Evolutionary conservation across 148 eudicot species (phyloP).

Genomic region (Chenopodium berlandieri): DNA sequence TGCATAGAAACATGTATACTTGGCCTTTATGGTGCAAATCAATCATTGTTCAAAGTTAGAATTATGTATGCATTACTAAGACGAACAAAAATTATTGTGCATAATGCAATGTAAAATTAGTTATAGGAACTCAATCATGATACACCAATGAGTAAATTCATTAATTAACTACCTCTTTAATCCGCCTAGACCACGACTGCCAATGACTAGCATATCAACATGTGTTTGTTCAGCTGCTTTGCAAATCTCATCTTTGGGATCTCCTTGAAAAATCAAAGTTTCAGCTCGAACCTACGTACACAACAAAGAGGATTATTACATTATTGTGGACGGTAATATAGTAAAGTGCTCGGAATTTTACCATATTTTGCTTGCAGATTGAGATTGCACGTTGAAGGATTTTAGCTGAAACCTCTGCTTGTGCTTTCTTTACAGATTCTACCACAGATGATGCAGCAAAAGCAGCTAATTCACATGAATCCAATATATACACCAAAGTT

Average conservation of each 20-base stretch:
- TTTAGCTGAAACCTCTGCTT: constrained; percentile 42
- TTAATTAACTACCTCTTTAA: constrained; percentile 51
- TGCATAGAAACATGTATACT: too few relatives aligned
- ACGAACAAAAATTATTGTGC: too few relatives aligned
- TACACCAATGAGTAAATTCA: not conserved
- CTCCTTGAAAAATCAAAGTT: constrained; percentile 41
- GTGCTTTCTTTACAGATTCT: constrained; percentile 54
- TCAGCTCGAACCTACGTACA: constrained; percentile 35
- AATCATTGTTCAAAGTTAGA: too few relatives aligned
- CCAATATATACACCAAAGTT: not conserved
- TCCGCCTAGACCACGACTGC: constrained; percentile 72
- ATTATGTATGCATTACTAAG: too few relatives aligned
- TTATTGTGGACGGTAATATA: not conserved
- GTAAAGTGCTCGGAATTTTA: not conserved
- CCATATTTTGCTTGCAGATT: constrained; percentile 39
- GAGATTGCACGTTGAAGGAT: constrained; percentile 53
- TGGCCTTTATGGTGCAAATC: too few relatives aligned
- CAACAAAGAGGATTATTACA: not conserved
- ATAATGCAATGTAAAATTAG: too few relatives aligned
- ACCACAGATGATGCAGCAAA: constrained; percentile 44
- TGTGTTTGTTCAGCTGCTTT: constrained; percentile 53
- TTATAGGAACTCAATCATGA: too few relatives aligned
- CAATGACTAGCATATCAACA: constrained; percentile 66
- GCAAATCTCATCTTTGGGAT: constrained; percentile 66
- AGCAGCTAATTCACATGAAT: constrained; percentile 29